Base-by-base conservation (phyloP, 1,284 basidiomycete genomes). In the Golubevia sp. region DNA sequence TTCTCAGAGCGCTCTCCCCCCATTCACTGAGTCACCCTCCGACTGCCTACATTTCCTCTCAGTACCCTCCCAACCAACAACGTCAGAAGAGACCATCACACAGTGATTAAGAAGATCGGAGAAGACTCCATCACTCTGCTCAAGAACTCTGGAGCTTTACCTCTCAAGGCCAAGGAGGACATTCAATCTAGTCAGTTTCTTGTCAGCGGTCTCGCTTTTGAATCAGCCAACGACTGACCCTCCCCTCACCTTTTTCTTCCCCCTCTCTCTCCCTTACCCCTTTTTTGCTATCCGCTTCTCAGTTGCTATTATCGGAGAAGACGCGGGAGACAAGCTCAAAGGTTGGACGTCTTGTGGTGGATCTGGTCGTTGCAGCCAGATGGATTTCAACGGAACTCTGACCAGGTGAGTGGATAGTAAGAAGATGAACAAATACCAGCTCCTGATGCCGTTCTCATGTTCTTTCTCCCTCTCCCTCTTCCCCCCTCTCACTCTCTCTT, bases 91-190 rank as follows among this genome's bases (percentile, higher is more conserved):
- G 63, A 78, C 48, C 76, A 78, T 26, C 61, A 68, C 55, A 54
- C 70, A 58, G 53, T 76, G 55, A 72, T 76, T 23, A 59, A 69
- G 24, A 54, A 71, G 52, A 70, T 77, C 24, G 76, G 73, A 5
- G 62, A 50, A 18, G 75, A 71, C 20, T 67, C 66, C 18, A 66
- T 76, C 34, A 70, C 73, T 15, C 56, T 79, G 23, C 60, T 79
- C 58, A 79, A 79, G 58, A 79, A 77, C 69, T 59, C 62, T 55
- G 61, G 67, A 49, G 23, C 38, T 50, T 62, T 75, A 8, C 73
- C 73, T 4, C 66, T 75, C 7, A 64, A 68, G 30, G 50, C 57
- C 2, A 56, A 59, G 21, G 58, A 57, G n/a, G 21, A 23, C 6
- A 48, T 25, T 13, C 21, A 6, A 13, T 56, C 15, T 6, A n/a